Percentiles rank a stretch among this genome's conserved stretches.
Conservation (phyloP, 2,329 filamentous ascomycete species). For the Trichoderma arundinaceum region DNA sequence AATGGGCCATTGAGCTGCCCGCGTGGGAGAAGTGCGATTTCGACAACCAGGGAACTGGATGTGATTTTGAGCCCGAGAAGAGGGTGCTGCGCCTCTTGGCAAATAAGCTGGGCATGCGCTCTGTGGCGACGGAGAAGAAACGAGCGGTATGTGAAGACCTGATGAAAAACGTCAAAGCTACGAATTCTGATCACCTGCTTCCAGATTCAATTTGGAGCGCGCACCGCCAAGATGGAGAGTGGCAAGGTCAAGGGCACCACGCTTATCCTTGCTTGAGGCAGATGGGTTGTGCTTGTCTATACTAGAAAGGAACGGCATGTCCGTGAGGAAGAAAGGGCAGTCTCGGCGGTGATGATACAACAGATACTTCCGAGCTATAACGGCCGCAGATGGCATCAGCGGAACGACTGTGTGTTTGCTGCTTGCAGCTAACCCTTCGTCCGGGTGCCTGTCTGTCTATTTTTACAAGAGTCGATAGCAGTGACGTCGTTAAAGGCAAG, state of each 20-base stretch:
- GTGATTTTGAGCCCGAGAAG: slow-evolving; percentile 75
- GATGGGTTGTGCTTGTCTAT: background rate
- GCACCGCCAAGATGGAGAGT: slow-evolving; percentile 82
- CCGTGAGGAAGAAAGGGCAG: background rate
- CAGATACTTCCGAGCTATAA: slow-evolving; percentile 77
- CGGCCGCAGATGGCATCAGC: slow-evolving; percentile 34
- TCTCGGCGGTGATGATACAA: slow-evolving; percentile 67
- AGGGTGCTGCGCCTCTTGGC: slow-evolving; percentile 79
- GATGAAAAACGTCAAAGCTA: background rate
- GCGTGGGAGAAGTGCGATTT: slow-evolving; percentile 92
- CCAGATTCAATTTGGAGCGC: slow-evolving; percentile 80
- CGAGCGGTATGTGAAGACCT: slow-evolving; percentile 34
- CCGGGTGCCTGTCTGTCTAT: slow-evolving; percentile 32
- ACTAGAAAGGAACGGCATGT: background rate
- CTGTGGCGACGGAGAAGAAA: slow-evolving; percentile 86
- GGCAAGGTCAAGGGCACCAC: slow-evolving; percentile 72
- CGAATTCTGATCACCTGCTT: background rate
- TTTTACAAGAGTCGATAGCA: slow-evolving; percentile 39
- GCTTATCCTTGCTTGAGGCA: slow-evolving; percentile 52
- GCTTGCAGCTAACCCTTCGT: slow-evolving; percentile 52
- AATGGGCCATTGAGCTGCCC: slow-evolving; percentile 74
- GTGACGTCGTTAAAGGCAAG: slow-evolving; percentile 68
- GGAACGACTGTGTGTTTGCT: slow-evolving; percentile 55
- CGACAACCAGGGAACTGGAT: slow-evolving; percentile 51
- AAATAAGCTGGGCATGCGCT: slow-evolving; percentile 71